phyloP scores from a whole-genome alignment of 1,139 yeast genomes.

The Pneumocystis oryctolagi region DNA sequence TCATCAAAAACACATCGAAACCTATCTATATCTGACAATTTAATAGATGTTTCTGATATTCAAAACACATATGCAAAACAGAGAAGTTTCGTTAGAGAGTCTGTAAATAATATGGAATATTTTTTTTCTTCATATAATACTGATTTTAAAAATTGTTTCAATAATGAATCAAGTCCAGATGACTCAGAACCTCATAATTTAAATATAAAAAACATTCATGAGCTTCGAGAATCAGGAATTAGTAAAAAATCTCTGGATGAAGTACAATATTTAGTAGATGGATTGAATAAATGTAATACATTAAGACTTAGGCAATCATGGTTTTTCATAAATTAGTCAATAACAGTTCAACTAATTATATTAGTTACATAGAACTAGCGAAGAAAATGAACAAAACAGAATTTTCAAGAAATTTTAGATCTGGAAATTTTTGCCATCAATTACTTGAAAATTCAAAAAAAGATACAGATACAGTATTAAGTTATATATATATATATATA shows the following conservation, averaged over 20 bases:
- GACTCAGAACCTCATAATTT: slow-evolving; percentile 5
- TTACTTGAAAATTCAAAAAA: neutral
- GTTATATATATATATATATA: neutral
- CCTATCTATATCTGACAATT: neutral
- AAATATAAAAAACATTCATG: slow-evolving; percentile 20
- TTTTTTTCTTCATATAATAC: neutral
- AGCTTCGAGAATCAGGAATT: slow-evolving; percentile 29
- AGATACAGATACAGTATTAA: neutral
- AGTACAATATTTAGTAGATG: slow-evolving; percentile 27
- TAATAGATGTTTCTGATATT: neutral
- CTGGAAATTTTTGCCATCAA: neutral
- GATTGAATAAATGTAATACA: slow-evolving; percentile 17
- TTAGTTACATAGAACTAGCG: neutral
- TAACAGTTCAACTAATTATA: neutral
- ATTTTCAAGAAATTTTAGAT: neutral
- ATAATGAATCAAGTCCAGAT: slow-evolving; percentile 7
- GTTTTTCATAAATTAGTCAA: neutral
- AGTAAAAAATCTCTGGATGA: slow-evolving; percentile 25
- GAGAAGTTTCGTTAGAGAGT: slow-evolving; percentile 6
- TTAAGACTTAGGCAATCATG: neutral
- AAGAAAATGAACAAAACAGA: neutral
- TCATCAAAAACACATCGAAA: neutral
- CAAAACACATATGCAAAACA: slow-evolving; percentile 8
- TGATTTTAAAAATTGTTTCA: neutral
- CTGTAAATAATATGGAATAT: neutral